Percentiles rank a stretch among this genome's conserved stretches.
These are phyloP conservation scores for Botrytis deweyae DNA, from an alignment of 2,329 filamentous ascomycete species.

Conservation along the genomic window DNA sequence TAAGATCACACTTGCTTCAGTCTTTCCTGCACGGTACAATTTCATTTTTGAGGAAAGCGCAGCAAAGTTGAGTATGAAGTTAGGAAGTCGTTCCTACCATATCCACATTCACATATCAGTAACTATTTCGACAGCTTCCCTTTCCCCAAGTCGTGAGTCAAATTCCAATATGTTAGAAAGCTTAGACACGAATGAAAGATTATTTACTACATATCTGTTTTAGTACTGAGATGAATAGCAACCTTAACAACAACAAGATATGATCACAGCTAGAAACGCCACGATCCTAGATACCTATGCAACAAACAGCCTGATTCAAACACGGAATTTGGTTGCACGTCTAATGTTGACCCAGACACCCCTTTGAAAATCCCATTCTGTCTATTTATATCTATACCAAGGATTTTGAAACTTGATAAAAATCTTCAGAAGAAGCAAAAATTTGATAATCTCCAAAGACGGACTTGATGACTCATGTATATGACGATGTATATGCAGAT, in stretches of 20 bases:
- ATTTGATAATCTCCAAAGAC: too few species aligned
- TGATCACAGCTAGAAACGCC: neutral
- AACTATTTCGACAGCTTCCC: too few species aligned
- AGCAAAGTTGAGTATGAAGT: fast-evolving
- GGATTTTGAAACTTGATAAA: neutral
- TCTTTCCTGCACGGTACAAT: neutral
- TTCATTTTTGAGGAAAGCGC: neutral
- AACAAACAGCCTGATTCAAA: neutral
- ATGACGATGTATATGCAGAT: too few species aligned
- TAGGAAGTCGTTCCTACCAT: neutral
- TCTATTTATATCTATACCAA: neutral
- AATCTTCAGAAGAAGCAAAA: neutral
- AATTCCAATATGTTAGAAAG: neutral
- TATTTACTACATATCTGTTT: neutral
- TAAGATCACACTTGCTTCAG: neutral
- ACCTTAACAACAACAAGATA: neutral
- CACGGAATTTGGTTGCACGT: neutral
- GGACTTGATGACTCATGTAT: neutral
- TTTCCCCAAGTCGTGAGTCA: neutral
- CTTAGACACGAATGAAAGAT: neutral
- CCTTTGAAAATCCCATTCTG: neutral
- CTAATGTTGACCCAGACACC: neutral
- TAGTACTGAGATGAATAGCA: neutral
- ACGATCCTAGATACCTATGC: neutral
- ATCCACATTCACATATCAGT: neutral